Evolutionary conservation across 2,329 filamentous ascomycete species (phyloP).

Genomic region (Colletotrichum plurivorum): DNA sequence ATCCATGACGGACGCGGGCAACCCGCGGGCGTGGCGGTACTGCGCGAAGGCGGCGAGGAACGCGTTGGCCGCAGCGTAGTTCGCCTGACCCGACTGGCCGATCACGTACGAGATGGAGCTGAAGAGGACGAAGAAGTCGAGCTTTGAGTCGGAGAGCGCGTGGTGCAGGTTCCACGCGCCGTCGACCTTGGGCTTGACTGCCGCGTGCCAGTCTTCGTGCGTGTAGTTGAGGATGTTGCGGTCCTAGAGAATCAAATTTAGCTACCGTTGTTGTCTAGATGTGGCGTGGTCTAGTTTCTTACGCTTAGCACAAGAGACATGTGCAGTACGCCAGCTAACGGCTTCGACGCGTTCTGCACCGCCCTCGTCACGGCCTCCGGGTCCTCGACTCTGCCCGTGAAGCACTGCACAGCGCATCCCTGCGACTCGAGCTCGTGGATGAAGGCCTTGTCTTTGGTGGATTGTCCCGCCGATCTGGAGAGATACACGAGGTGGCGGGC

Average conservation of each 20-base stretch:
- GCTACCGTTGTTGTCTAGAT: too few relatives aligned
- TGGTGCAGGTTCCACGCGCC: slow-evolving; percentile 54
- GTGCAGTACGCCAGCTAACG: slow-evolving; percentile 55
- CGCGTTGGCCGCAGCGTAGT: slow-evolving; percentile 53
- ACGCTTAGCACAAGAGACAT: slow-evolving; percentile 44
- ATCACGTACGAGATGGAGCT: slow-evolving; percentile 47
- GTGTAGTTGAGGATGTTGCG: slow-evolving; percentile 24
- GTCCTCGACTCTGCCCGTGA: slow-evolving; percentile 50
- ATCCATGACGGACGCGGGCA: too few relatives aligned
- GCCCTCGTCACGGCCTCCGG: slow-evolving; percentile 46
- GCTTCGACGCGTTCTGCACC: slow-evolving; percentile 45
- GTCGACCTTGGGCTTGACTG: slow-evolving; percentile 48
- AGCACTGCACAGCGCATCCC: slow-evolving; percentile 43
- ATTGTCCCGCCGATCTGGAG: slow-evolving; percentile 56
- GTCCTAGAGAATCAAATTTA: slow-evolving; percentile 39
- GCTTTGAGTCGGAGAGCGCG: slow-evolving; percentile 30
- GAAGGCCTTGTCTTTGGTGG: not conserved
- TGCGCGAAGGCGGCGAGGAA: slow-evolving; percentile 49
- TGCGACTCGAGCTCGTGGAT: slow-evolving; percentile 10
- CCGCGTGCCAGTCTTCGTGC: slow-evolving; percentile 47
- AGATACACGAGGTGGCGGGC: slow-evolving; percentile 63
- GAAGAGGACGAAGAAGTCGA: slow-evolving; percentile 49
- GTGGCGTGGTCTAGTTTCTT: too few relatives aligned
- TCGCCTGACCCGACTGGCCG: slow-evolving; percentile 48
- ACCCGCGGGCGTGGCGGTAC: slow-evolving; percentile 7